Conservation (phyloP, 371 early-diverging fungal genomes). For the Mortierella sp. region DNA sequence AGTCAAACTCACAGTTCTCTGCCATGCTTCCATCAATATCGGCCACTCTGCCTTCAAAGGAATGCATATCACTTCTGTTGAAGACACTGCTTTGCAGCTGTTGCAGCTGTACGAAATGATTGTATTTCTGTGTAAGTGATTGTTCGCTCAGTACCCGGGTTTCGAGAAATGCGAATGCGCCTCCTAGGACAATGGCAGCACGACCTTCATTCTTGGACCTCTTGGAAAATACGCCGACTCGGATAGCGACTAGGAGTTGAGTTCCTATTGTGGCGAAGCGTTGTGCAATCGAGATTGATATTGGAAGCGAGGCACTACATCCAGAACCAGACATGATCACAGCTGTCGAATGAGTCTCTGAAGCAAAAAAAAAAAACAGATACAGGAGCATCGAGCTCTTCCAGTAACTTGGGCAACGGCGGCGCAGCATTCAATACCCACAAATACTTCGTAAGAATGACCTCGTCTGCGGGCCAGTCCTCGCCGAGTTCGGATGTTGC, state of each 20-base stretch:
- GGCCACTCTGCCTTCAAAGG: conserved; percentile 13
- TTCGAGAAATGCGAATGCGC: neutral
- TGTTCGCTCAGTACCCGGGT: neutral
- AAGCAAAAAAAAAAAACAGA: neutral
- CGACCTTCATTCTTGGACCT: neutral
- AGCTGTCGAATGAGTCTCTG: neutral
- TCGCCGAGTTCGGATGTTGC: neutral
- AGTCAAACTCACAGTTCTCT: conserved; percentile 5
- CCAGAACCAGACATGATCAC: neutral
- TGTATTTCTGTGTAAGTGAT: too few relatives aligned
- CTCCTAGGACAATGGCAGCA: neutral
- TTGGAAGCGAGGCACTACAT: neutral
- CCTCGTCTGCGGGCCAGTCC: neutral
- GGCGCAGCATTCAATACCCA: neutral
- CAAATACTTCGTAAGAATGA: neutral
- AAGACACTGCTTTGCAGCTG: neutral
- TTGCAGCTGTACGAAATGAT: too few relatives aligned
- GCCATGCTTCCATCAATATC: neutral
- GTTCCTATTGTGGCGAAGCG: neutral
- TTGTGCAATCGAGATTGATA: neutral
- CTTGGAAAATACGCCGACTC: neutral
- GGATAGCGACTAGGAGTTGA: neutral
- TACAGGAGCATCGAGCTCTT: neutral
- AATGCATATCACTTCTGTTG: neutral
- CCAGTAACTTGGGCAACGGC: neutral